Conservation (phyloP, 345 rosid genomes). For the Hypericum androsaemum region DNA sequence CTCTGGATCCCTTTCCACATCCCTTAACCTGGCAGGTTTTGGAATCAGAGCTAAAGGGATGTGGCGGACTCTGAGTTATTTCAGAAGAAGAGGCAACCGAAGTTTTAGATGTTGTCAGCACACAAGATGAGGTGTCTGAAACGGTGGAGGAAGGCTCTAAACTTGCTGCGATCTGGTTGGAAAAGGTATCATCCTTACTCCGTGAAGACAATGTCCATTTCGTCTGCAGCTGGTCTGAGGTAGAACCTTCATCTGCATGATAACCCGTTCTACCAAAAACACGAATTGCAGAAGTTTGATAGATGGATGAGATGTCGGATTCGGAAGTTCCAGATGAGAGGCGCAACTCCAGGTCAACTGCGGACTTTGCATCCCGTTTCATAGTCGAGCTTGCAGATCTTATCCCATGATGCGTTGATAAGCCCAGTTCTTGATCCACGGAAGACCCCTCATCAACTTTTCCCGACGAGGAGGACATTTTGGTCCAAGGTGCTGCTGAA, state of each 20-base stretch:
- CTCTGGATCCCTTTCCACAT: slow-evolving; percentile 97
- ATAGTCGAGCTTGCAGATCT: slow-evolving; percentile 25
- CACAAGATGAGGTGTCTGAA: slow-evolving; percentile 57
- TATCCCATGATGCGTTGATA: slow-evolving; percentile 68
- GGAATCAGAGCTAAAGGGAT: slow-evolving; percentile 41
- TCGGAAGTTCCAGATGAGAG: slow-evolving; percentile 61
- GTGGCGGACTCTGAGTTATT: slow-evolving; percentile 49
- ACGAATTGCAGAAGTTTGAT: slow-evolving; percentile 24
- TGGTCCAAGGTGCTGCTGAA: slow-evolving; percentile 62
- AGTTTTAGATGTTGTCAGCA: slow-evolving; percentile 49
- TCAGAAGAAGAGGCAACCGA: slow-evolving; percentile 77
- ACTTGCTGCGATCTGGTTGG: slow-evolving; percentile 29
- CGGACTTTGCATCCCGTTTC: slow-evolving; percentile 31
- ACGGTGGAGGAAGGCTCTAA: slow-evolving; percentile 22
- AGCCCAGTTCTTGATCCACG: slow-evolving; percentile 72
- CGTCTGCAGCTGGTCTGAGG: slow-evolving; percentile 31
- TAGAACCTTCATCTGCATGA: slow-evolving; percentile 44
- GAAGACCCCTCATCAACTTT: slow-evolving; percentile 87
- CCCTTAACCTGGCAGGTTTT: slow-evolving; percentile 87
- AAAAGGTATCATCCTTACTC: slow-evolving; percentile 32
- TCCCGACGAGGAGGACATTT: slow-evolving; percentile 64
- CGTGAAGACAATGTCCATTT: slow-evolving; percentile 30
- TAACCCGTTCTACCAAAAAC: slow-evolving; percentile 29
- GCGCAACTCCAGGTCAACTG: slow-evolving; percentile 67
- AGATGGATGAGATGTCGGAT: slow-evolving; percentile 52